Evolutionary conservation across 2,329 filamentous ascomycete species (phyloP).

Genomic region (Hypoxylon rubiginosum): DNA sequence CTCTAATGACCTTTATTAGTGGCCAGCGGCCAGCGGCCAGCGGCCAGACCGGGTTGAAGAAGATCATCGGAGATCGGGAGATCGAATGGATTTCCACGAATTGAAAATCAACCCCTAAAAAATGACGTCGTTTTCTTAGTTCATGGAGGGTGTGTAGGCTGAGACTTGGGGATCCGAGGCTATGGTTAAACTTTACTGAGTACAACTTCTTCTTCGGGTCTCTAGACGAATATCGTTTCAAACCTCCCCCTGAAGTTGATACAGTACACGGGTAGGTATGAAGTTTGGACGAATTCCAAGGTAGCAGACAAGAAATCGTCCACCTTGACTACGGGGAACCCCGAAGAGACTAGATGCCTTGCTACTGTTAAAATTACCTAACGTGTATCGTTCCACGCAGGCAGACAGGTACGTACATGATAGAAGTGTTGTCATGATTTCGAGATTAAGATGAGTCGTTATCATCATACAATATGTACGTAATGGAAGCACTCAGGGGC

Average conservation of each 20-base stretch:
- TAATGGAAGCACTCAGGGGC: neutral
- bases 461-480: neutral
- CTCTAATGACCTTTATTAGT: slow-evolving; percentile 24
- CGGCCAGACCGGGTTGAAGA: slow-evolving; percentile 5
- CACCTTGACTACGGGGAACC: too few relatives aligned
- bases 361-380: too few relatives aligned
- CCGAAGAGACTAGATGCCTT: too few relatives aligned
- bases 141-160: neutral
- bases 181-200: neutral
- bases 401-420: too few relatives aligned
- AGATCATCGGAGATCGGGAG: slow-evolving; percentile 28
- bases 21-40: neutral
- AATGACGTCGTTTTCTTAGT: slow-evolving; percentile 4
- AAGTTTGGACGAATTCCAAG: too few relatives aligned
- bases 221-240: too few relatives aligned
- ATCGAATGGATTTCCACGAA: slow-evolving; percentile 10
- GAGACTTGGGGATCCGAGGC: neutral
- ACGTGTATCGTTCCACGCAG: too few relatives aligned
- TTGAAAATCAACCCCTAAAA: neutral
- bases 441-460: too few relatives aligned
- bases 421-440: too few relatives aligned
- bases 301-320: too few relatives aligned
- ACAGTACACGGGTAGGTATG: too few relatives aligned
- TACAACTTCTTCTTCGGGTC: neutral
- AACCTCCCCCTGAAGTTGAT: too few relatives aligned